A percentile compares a stretch with the other conserved stretches of the same genome.
These are phyloP conservation scores for Testicularia cyperi DNA, from an alignment of 1,284 basidiomycete genomes.

Conservation along the genomic window DNA sequence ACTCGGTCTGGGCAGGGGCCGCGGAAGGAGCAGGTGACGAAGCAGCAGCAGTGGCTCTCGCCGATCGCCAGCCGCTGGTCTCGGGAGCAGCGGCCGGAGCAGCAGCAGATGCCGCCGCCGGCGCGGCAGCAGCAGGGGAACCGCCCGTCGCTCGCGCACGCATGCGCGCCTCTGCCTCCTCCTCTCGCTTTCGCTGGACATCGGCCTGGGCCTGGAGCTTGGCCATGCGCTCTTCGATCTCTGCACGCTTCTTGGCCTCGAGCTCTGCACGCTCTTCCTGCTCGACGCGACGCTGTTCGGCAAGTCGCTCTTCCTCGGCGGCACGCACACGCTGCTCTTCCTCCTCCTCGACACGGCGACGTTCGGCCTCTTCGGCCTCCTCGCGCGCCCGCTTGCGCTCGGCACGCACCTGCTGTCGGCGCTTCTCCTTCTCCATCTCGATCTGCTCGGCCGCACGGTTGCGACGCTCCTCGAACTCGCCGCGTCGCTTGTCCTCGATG, in stretches of 20 bases:
- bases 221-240: slow-evolving; percentile 55
- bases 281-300: slow-evolving; percentile 50
- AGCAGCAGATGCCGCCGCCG: slow-evolving; percentile 8
- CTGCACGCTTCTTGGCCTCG: slow-evolving; percentile 57
- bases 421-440: slow-evolving; percentile 80
- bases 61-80: no score
- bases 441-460: slow-evolving; percentile 72
- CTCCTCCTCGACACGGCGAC: slow-evolving; percentile 44
- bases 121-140: slow-evolving; percentile 5
- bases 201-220: slow-evolving; percentile 49
- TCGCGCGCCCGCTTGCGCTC: slow-evolving; percentile 33
- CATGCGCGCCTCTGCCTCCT: slow-evolving; percentile 36
- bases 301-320: slow-evolving; percentile 38
- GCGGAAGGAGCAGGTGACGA: no score
- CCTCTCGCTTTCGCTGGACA: slow-evolving; percentile 49
- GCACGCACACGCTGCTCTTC: slow-evolving; percentile 25
- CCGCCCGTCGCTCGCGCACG: slow-evolving; percentile 8
- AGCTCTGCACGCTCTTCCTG: slow-evolving; percentile 50
- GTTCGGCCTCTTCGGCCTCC: slow-evolving; percentile 53
- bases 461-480: slow-evolving; percentile 71
- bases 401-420: slow-evolving; percentile 57
- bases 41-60: no score
- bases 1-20: slow-evolving; percentile 8
- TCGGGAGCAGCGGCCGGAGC: slow-evolving; percentile 13
- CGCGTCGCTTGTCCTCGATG: slow-evolving; percentile 70